These are phyloP conservation scores for Botrytis fabae DNA, from an alignment of 2,329 filamentous ascomycete species.

Conservation along the genomic window DNA sequence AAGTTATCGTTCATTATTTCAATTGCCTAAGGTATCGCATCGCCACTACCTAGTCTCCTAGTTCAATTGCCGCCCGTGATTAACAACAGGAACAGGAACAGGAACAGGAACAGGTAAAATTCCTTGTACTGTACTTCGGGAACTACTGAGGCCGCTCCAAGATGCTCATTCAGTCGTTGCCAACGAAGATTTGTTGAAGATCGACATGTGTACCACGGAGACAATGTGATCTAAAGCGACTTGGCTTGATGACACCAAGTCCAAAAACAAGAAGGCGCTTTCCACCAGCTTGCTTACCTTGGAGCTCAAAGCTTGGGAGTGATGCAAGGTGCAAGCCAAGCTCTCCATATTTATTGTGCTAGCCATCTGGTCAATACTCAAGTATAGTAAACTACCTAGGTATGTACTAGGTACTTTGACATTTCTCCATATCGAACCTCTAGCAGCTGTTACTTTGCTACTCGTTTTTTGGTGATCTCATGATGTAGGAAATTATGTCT, in stretches of 20 bases:
- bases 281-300: not conserved
- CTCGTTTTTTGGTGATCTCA: not conserved
- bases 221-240: not conserved
- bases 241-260: not conserved
- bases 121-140: not conserved
- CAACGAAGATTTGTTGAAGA: not conserved
- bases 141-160: conserved; percentile 4
- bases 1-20: not conserved
- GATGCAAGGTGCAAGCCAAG: not conserved
- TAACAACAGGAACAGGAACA: not conserved
- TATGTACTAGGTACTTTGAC: not conserved
- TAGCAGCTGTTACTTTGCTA: not conserved
- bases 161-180: not conserved
- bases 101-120: not conserved
- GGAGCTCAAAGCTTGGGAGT: not conserved
- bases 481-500: not conserved
- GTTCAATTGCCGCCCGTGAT: not conserved
- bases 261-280: not conserved
- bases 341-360: not conserved
- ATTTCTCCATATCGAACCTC: not conserved
- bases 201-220: not conserved
- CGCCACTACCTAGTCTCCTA: not conserved
- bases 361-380: not conserved
- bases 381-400: not conserved
- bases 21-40: not conserved